Evolutionary conservation across 768 basidiomycete species (phyloP), one percentile per base, ranked within the genome.

Genomic region (Kwoniella heveanensis): DNA sequence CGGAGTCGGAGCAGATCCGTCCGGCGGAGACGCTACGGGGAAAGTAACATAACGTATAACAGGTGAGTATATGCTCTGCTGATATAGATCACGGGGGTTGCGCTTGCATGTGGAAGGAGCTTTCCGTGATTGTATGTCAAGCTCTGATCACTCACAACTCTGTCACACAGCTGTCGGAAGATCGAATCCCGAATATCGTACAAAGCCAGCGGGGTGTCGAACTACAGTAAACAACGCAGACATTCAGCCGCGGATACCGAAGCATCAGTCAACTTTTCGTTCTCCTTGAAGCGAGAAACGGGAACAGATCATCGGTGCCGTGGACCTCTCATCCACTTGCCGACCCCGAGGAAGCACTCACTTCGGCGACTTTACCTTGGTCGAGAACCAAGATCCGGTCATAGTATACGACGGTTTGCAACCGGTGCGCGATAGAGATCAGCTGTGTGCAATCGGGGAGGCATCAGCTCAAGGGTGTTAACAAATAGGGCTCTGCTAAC

Each of bases 341-440:
- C n/a, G n/a, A 36, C 7, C 32, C 13, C 32, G 13, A 36, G 17
- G 4, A 9, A 44, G 3, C 10, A 17, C 39, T 9, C 17, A 44
- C 39, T 19, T 57, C 37, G 21, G 25, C 37, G 7, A 63, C 57
- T 37, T 66, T 57, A 2, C 55, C 61, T 47, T 58, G 51, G 36
- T 69, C 65, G 1, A 69, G 27, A 13, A 81, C 80, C 6, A 80
- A 39, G 15, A 81, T 70, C 6, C 76, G 67, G 55, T 81, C 80
- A 50, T 81, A 81, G 57, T 77, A 80, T 2, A 77, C 74, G 2
- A 77, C 72, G 8, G 76, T 76, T 54, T 77, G 76, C 6, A 73
- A 59, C 24, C 72, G 65, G 54, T 77, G 75, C 2, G 72, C 70
- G 51, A 77, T 74, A 3, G 69, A 70, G 17, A 74, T 57, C 24